phyloP scores from a whole-genome alignment of 306 rosid species.

The Adenanthera pavonina region DNA sequence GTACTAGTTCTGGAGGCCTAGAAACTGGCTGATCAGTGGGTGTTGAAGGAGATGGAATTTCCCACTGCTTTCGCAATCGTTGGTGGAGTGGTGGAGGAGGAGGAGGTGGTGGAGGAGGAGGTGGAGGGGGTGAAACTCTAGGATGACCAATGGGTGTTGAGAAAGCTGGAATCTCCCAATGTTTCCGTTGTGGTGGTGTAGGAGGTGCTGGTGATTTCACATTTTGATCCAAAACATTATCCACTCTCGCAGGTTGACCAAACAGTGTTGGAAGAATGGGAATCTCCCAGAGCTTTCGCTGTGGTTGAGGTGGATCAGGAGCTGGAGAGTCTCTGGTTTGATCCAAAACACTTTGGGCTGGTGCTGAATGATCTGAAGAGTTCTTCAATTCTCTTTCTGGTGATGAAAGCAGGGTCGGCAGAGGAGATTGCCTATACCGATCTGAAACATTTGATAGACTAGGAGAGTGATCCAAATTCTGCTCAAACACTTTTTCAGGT shows the following conservation, averaged over 20 bases:
- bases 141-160: constrained; percentile 27
- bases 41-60: constrained; percentile 28
- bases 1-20: constrained; percentile 63
- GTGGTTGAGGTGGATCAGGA: constrained; percentile 24
- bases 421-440: constrained; percentile 36
- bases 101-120: neutral
- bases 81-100: constrained; percentile 24
- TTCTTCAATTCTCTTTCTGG: constrained; percentile 43
- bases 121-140: constrained; percentile 11
- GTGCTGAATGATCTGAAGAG: constrained; percentile 1
- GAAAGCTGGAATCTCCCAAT: constrained; percentile 44
- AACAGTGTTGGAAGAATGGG: constrained; percentile 14
- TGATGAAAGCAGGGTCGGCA: constrained; percentile 47
- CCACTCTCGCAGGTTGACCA: constrained; percentile 15
- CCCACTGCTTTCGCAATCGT: constrained; percentile 48
- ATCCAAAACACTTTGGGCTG: constrained; percentile 12
- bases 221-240: constrained; percentile 35
- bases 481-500: constrained; percentile 43
- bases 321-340: constrained; percentile 1
- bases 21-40: constrained; percentile 37
- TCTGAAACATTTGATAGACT: constrained; percentile 54
- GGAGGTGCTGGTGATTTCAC: constrained; percentile 28
- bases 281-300: constrained; percentile 47
- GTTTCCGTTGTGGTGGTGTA: constrained; percentile 38
- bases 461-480: constrained; percentile 53